phyloP scores from a whole-genome alignment of 441 rosid species.

The Gossypium davidsonii region DNA sequence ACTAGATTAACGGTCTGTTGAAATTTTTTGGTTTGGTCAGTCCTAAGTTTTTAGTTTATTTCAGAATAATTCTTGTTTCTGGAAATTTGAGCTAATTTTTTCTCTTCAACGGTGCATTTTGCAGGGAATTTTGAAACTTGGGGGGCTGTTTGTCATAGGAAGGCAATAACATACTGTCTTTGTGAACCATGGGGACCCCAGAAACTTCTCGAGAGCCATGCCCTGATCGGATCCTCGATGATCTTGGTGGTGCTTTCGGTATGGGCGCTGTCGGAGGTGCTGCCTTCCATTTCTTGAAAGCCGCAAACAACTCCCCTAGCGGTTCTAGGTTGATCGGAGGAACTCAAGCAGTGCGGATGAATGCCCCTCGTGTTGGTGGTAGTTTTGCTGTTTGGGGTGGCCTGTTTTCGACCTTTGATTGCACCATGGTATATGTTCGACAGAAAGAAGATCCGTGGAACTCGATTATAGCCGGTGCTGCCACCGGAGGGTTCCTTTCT shows the following conservation, averaged over 20 bases:
- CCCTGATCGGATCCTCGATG: constrained; percentile 72
- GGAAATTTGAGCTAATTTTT: background rate
- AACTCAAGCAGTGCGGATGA: constrained; percentile 53
- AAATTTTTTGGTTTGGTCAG: background rate
- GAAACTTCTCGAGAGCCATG: constrained; percentile 71
- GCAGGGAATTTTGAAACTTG: background rate
- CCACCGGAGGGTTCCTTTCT: constrained; percentile 60
- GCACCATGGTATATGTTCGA: constrained; percentile 55
- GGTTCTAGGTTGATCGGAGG: constrained; percentile 53
- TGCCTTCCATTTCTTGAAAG: constrained; percentile 62
- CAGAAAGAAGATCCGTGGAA: constrained; percentile 81
- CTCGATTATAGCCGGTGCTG: constrained; percentile 65
- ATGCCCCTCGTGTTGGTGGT: constrained; percentile 62
- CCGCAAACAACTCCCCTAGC: constrained; percentile 43
- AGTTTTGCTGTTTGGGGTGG: constrained; percentile 77
- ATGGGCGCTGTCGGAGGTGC: constrained; percentile 77
- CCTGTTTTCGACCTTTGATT: constrained; percentile 60
- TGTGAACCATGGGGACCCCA: constrained; percentile 51
- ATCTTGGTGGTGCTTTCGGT: constrained; percentile 69
- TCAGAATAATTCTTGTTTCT: background rate
- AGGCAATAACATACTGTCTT: background rate
- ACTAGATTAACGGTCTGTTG: background rate
- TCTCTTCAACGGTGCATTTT: no score
- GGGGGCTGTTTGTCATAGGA: background rate
- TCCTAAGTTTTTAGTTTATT: background rate